A percentile compares a stretch with the other conserved stretches of the same genome.
Evolutionary conservation across 2,329 filamentous ascomycete genomes (phyloP).

Genomic region (Paecilomyces dactylethromorphus): DNA sequence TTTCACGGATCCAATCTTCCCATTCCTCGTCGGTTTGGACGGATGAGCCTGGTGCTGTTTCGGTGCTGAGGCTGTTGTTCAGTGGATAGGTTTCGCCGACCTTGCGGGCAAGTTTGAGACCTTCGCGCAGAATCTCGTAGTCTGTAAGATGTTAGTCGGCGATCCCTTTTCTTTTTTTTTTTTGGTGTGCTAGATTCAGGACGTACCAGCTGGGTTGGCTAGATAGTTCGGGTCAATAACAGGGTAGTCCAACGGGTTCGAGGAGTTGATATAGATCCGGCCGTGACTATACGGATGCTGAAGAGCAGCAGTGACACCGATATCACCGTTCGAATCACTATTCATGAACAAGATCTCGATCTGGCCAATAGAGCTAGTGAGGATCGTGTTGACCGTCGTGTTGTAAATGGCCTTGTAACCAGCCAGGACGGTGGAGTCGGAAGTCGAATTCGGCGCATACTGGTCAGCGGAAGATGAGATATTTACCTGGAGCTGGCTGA

Average conservation of each 20-base stretch:
- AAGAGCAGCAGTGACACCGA: conserved; percentile 20
- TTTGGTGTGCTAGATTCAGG: not conserved
- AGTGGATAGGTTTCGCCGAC: conserved; percentile 16
- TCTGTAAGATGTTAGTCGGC: conserved; percentile 12
- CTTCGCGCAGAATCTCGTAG: conserved; percentile 15
- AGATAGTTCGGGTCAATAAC: conserved; percentile 24
- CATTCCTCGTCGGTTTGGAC: conserved; percentile 18
- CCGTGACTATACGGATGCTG: conserved; percentile 25
- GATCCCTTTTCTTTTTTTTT: not conserved
- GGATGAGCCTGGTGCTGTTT: conserved; percentile 14
- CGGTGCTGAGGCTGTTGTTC: conserved; percentile 12
- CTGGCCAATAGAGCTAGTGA: conserved; percentile 16
- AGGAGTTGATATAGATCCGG: conserved; percentile 23
- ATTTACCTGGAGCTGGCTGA: conserved; percentile 6
- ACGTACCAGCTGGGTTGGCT: conserved; percentile 16
- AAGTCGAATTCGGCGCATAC: conserved; percentile 17
- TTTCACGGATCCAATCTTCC: conserved; percentile 13
- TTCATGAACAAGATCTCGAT: conserved; percentile 24
- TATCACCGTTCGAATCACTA: conserved; percentile 18
- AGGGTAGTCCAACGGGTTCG: conserved; percentile 19
- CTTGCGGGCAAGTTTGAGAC: conserved; percentile 18
- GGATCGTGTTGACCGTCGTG: conserved; percentile 16
- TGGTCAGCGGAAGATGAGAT: conserved; percentile 11
- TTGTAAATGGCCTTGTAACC: conserved; percentile 23
- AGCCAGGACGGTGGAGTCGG: conserved; percentile 15